These are phyloP conservation scores for Phaffia rhodozyma DNA, from an alignment of 1,284 basidiomycete species.

Conservation along the genomic window DNA sequence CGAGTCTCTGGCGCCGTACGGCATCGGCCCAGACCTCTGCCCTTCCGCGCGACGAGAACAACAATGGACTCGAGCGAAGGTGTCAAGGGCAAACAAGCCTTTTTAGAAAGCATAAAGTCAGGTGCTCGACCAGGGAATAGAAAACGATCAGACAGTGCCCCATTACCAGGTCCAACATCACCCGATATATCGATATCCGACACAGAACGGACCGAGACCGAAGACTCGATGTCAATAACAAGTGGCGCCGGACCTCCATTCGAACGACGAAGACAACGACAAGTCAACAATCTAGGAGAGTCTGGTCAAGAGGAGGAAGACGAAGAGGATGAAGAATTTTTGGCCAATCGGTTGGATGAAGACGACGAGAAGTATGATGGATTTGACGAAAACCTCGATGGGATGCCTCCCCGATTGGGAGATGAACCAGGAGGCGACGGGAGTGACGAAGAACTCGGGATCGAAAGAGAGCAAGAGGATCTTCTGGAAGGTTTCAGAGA, in stretches of 20 bases:
- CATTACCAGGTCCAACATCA: not conserved
- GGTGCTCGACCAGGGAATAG: too few relatives aligned
- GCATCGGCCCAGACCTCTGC: slow-evolving; percentile 33
- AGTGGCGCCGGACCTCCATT: slow-evolving; percentile 22
- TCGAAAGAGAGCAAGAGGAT: slow-evolving; percentile 29
- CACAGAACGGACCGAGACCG: not conserved
- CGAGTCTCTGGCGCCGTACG: slow-evolving; percentile 50
- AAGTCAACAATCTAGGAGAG: slow-evolving; percentile 13
- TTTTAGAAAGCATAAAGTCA: too few relatives aligned
- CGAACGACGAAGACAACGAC: slow-evolving; percentile 22
- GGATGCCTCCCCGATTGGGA: not conserved
- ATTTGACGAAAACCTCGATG: slow-evolving; percentile 39
- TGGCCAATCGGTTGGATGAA: slow-evolving; percentile 36
- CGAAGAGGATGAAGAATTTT: slow-evolving; percentile 41
- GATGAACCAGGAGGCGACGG: slow-evolving; percentile 24
- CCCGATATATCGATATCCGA: not conserved
- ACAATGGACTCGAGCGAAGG: slow-evolving; percentile 8
- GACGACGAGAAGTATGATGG: slow-evolving; percentile 32
- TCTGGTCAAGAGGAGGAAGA: slow-evolving; percentile 28
- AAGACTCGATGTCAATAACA: slow-evolving; percentile 22
- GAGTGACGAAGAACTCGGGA: slow-evolving; percentile 37
- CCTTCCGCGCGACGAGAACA: slow-evolving; percentile 38
- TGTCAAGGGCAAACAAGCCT: too few relatives aligned
- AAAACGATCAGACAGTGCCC: too few relatives aligned
- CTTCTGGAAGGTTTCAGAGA: slow-evolving; percentile 17